Percentiles rank a stretch among this genome's conserved stretches.
Conservation (phyloP, 345 rosid genomes). For the Arabidopsis arenosa region DNA sequence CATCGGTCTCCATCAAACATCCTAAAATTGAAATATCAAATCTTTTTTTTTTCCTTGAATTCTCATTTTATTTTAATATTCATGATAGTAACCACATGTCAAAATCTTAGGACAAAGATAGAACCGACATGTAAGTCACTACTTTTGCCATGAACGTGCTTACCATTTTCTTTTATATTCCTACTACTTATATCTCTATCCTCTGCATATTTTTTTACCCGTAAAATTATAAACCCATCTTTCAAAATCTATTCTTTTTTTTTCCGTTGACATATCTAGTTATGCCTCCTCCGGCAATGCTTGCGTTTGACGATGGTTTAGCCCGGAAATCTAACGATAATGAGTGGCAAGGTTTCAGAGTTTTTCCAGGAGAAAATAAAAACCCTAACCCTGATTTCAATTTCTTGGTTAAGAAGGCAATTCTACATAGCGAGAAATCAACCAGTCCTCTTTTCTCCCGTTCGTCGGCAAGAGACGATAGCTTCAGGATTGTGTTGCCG, state of each 20-base stretch:
- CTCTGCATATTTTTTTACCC: slow-evolving; percentile 25
- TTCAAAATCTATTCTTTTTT: neutral
- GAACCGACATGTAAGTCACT: slow-evolving; percentile 45
- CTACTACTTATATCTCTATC: slow-evolving; percentile 32
- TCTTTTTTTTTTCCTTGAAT: neutral
- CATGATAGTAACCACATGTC: slow-evolving; percentile 36
- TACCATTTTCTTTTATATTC: slow-evolving; percentile 28
- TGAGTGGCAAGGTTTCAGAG: slow-evolving; percentile 43
- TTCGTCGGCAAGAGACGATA: slow-evolving; percentile 35
- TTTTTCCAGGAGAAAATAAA: slow-evolving; percentile 33
- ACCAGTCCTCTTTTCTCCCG: slow-evolving; percentile 27
- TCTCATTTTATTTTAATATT: neutral
- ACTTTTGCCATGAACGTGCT: slow-evolving; percentile 44
- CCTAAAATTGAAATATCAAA: slow-evolving; percentile 7
- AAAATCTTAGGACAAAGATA: slow-evolving; percentile 21
- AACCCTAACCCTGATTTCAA: slow-evolving; percentile 25
- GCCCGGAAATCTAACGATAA: neutral
- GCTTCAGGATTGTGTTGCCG: slow-evolving; percentile 57
- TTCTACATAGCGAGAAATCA: slow-evolving; percentile 22
- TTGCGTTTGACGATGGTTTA: slow-evolving; percentile 31
- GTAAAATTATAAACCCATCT: slow-evolving; percentile 24
- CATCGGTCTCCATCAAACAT: slow-evolving; percentile 31
- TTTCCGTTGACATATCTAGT: neutral
- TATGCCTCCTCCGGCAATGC: slow-evolving; percentile 43
- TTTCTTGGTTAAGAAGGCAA: slow-evolving; percentile 40